Evolutionary conservation across 2,329 filamentous ascomycete species (phyloP), one percentile per base, ranked within the genome.

Genomic region (Bretziella fagacearum): DNA sequence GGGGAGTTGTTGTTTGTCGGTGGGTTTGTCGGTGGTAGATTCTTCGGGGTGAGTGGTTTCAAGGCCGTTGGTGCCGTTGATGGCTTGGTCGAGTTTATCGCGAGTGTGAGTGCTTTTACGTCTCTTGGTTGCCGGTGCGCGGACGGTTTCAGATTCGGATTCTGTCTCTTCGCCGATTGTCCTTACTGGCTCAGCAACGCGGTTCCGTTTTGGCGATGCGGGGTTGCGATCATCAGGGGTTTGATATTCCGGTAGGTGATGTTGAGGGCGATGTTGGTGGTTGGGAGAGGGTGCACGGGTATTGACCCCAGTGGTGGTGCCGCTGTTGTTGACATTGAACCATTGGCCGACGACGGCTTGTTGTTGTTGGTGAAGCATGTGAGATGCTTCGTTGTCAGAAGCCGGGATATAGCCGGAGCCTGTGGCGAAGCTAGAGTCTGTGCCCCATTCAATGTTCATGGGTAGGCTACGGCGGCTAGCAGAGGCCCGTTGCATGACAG

Each of bases 371-470:
- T 73, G 68, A 26, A 77, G 47, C 6, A 46, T 39, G n/a, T 33
- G 26, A 3, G 47, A 41, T 13, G 47, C 35, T 18, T 79, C 75
- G 53, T 73, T 69, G 50, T 68, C 62, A 5, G 69, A 65, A 7
- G 66, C 65, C 1, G 77, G 71, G 5, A 73, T 62, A 54, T 78
- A 84, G n/a, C 67, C 69, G 54, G 74, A 71, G 4, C 67, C 58
- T 18, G 62, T 60, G 51, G 64, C 68, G 57, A 84, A 84, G 49
- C 66, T 73, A n/a, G 68, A 59, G 58, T 84, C 80, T 1, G 80
- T 80, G 7, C 80, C 80, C 72, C 76, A 84, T 52, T 73, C 71
- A 37, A 81, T 65, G 45, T 71, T 49, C 30, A 40, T 33, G n/a
- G 37, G 39, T 3, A 42, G 11, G 17, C 32, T 44, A 15, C 39